These are phyloP conservation scores for Pleodorina starrii DNA, from an alignment of 139 green algal species.

Conservation along the genomic window DNA sequence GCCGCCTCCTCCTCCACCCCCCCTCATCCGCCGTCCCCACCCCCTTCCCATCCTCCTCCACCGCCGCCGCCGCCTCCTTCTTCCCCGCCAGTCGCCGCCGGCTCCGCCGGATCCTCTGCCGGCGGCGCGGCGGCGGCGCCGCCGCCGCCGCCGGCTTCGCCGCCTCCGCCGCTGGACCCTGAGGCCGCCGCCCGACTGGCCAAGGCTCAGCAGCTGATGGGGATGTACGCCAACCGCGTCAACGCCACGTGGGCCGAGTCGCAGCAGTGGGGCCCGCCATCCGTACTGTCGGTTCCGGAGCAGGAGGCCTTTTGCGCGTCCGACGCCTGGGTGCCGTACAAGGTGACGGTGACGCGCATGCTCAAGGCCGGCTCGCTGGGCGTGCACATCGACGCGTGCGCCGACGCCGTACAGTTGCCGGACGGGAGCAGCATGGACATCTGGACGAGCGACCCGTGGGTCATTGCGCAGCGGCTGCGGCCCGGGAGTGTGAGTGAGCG, in stretches of 20 bases:
- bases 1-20: neutral
- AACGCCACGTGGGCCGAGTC: constrained; percentile 45
- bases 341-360: neutral
- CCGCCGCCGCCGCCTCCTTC: neutral
- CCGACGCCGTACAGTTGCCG: constrained; percentile 4
- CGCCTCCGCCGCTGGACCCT: neutral
- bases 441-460: constrained; percentile 52
- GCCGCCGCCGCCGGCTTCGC: neutral
- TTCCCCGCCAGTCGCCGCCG: neutral
- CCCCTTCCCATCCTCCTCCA: neutral
- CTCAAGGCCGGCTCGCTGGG: neutral
- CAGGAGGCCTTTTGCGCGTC: constrained; percentile 20
- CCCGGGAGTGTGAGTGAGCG: constrained; percentile 37
- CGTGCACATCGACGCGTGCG: constrained; percentile 45
- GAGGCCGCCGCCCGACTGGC: neutral
- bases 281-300: constrained; percentile 20
- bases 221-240: constrained; percentile 44
- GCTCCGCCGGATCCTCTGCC: neutral
- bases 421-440: constrained; percentile 45
- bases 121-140: neutral
- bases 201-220: constrained; percentile 34
- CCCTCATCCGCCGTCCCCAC: neutral
- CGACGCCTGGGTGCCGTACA: constrained; percentile 47
- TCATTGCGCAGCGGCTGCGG: constrained; percentile 33
- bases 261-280: constrained; percentile 34